A percentile compares a stretch with the other conserved stretches of the same genome.
These are phyloP conservation scores for Lecanicillium sp. DNA, from an alignment of 2,329 filamentous ascomycete genomes.

Conservation along the genomic window DNA sequence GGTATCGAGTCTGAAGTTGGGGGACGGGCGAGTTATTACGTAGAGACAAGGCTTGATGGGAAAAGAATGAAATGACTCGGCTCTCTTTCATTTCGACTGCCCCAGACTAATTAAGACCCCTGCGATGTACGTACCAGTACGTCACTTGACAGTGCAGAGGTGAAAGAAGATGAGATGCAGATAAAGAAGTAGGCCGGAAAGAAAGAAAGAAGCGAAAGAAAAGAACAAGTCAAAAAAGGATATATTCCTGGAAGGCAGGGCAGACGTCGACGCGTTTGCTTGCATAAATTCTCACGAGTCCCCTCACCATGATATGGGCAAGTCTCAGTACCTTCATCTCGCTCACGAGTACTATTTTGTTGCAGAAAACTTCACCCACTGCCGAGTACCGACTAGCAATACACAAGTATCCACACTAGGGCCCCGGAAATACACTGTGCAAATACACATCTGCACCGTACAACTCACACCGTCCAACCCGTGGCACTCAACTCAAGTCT, in stretches of 20 bases:
- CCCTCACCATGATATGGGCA: too few species aligned
- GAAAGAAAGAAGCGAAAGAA: too few species aligned
- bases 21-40: too few species aligned
- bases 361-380: background rate
- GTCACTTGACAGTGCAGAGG: background rate
- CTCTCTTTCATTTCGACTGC: constrained; percentile 1
- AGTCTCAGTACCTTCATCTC: background rate
- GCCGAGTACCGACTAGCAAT: background rate
- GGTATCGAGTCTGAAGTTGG: too few species aligned
- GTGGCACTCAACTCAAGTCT: constrained; percentile 17
- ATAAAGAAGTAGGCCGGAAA: too few species aligned
- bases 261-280: too few species aligned
- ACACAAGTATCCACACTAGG: background rate
- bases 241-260: too few species aligned
- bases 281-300: too few species aligned
- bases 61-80: background rate
- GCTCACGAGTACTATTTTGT: background rate
- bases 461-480: background rate
- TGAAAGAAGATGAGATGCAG: background rate
- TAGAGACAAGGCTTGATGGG: background rate
- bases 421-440: background rate
- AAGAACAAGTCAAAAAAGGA: too few species aligned
- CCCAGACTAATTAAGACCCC: constrained; percentile 4
- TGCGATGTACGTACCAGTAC: background rate
- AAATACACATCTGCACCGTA: background rate